Evolutionary conservation across 306 rosid genomes (phyloP), one percentile per base, ranked within the genome.

Genomic region (Acmispon strigosus): DNA sequence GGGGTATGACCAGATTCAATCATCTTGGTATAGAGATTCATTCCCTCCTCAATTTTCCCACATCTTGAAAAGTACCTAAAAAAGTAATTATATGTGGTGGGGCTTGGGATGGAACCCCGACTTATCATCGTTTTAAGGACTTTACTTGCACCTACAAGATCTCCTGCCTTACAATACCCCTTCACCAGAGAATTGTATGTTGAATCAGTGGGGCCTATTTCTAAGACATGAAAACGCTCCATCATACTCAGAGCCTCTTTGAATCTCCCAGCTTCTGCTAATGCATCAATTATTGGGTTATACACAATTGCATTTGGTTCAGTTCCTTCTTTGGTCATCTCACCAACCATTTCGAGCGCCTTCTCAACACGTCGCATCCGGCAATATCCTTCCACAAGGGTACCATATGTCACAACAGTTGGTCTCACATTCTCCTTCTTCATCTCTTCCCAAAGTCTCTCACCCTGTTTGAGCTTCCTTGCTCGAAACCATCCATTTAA

Each of bases 61-160:
- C 75, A 76, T 79, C 86, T 86, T 14, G 97, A 90, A 62, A 87
- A 94, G 82, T 82, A 82, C 88, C 83, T 87, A 59, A 89, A 94
- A 82, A 87, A 94, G 77, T 90, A 94, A 81, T 86, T 94, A 84
- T 94, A 94, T 20, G 97, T 90, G 76, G 92, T 86, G 44, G 97
- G 62, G 53, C 84, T 89, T 0, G 97, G 97, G 22, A 80, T 19
- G 54, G 84, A 70, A 57, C 90, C 95, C 86, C 89, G 80, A 71
- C 79, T 81, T 66, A 88, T 86, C 97, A 94, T 94, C 88, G 51
- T 80, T 87, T 90, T 94, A 32, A 94, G 90, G 74, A 87, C 84
- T 85, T 82, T 86, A 82, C 96, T 87, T 7, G 97, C 98, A 56
- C 91, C 95, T 17, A 36, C 78, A 72, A 90, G 87, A 83, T 94